Base-by-base conservation (phyloP, 352 stramenopile species). In the Aphanomyces euteiches region DNA sequence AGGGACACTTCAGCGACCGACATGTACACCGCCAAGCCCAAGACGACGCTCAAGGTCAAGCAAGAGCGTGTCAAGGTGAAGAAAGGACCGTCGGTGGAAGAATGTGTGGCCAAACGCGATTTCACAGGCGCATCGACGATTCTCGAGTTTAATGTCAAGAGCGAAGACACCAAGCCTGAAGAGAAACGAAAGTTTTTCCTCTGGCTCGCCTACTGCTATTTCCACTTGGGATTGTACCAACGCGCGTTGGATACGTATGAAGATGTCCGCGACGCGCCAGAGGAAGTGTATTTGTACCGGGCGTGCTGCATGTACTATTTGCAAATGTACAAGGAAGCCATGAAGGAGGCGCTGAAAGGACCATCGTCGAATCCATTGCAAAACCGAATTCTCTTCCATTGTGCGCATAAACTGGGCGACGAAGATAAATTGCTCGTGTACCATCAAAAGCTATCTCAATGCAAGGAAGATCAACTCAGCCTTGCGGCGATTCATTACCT, bases 401-500 rank as follows among this genome's bases (percentile, higher is more conserved):
- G 96, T 57, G 90, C 95, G 4, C 91, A 98, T 73, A 97, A 97
- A 73, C 43, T 93, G 12, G 79, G 90, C 1, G 90, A 98, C 69
- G 95, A 98, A 68, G 93, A 96, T 74, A 98, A 98, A 75, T 73
- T 99, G 37, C 84, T 98, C 34, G 82, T 92, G 61, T 97, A 98
- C 72, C 94, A 98, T 72, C 93, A 98, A 72, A 86, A 98, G 69
- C 82, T 99, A 19, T 87, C 79, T 4, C 89, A 98, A 69, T 77
- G 73, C 12, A 97, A 96, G 63, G 90, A 98, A 67, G 95, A 99
- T 74, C 90, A 98, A 73, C 79, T 99, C 2, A 98, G 92, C n/a
- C 80, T 98, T 5, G 96, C 95, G 0, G 96, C 95, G 12, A 97
- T 98, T 41, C 96, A 99, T 74, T 98, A 97, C 77, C 83, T 98